Evolutionary conservation across 2,329 filamentous ascomycete species (phyloP), one percentile per base, ranked within the genome.

Genomic region (Exophiala dermatitidis): DNA sequence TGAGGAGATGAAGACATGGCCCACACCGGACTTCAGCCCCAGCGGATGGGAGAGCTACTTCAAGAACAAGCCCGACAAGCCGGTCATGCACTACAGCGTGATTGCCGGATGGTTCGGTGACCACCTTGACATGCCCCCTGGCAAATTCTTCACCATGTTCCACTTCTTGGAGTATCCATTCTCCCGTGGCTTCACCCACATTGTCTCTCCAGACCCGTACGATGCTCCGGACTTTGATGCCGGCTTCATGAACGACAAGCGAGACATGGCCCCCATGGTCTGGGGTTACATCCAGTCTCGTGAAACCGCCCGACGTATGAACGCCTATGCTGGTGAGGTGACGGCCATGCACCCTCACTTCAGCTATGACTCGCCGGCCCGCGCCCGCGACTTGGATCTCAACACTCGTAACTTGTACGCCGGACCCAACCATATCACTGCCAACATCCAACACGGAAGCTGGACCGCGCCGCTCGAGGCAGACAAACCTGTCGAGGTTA

Each of bases 121-220:
- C 66, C 73, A 79, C 63, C 77, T 79, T 69, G 67, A 71, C 46
- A 84, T 86, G 78, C 85, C 85, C 0, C 79, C 84, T 1, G 85
- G 85, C 60, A 88, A 89, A 59, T 89, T 88, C 77, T 88, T 89
- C 73, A 85, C 82, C 65, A 89, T 89, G 84, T 88, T 88, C 77
- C 84, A 88, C 68, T 89, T 88, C 78, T 69, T 88, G 63, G 68
- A 63, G 60, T 65, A 57, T 63, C 85, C 85, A 0, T 88, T 88
- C 78, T 86, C 82, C 10, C 81, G 85, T 61, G 85, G 86, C 5
- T 82, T 70, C 48, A 87, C 80, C 2, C 83, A 88, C 69, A 87
- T 89, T 66, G 77, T 75, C 55, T 84, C 79, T n/a, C 72, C 85
- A 2, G 80, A 87, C 62, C 83, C 85, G 10, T 90, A 90, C 65